phyloP scores from a whole-genome alignment of 2,329 filamentous ascomycete genomes.

The Neonectria sp. region DNA sequence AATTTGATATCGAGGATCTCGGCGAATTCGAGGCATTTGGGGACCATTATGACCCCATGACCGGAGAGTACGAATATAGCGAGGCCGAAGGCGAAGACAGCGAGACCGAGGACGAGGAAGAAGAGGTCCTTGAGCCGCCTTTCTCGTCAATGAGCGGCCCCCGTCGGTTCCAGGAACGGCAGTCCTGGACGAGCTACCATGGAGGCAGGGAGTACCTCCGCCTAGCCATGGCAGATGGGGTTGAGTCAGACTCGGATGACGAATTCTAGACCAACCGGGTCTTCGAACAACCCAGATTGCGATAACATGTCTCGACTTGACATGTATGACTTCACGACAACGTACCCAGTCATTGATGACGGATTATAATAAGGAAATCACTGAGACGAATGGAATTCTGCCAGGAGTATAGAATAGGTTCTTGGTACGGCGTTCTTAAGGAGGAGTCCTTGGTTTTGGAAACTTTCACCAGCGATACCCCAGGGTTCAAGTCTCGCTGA shows the following conservation, averaged over 20 bases:
- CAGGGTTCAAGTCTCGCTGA: background rate
- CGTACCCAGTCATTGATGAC: background rate
- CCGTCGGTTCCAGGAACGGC: background rate
- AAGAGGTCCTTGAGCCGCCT: background rate
- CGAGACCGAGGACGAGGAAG: background rate
- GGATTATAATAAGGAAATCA: background rate
- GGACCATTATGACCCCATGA: background rate
- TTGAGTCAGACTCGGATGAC: background rate
- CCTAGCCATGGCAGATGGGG: background rate
- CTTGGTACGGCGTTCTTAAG: background rate
- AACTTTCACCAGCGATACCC: background rate
- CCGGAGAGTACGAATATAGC: background rate
- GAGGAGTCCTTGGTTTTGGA: background rate
- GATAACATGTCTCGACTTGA: background rate
- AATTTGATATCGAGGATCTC: constrained; percentile 6
- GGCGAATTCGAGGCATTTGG: background rate
- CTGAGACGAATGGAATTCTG: background rate
- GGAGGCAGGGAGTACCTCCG: constrained; percentile 16
- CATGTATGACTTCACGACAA: background rate
- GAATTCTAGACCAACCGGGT: background rate
- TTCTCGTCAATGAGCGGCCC: background rate
- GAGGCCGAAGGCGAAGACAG: background rate
- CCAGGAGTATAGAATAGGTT: background rate
- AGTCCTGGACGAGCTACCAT: background rate
- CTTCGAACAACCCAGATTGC: background rate